A percentile compares a stretch with the other conserved stretches of the same genome.
Evolutionary conservation across 352 stramenopile genomes (phyloP).

Genomic region (Phytophthora ramorum): DNA sequence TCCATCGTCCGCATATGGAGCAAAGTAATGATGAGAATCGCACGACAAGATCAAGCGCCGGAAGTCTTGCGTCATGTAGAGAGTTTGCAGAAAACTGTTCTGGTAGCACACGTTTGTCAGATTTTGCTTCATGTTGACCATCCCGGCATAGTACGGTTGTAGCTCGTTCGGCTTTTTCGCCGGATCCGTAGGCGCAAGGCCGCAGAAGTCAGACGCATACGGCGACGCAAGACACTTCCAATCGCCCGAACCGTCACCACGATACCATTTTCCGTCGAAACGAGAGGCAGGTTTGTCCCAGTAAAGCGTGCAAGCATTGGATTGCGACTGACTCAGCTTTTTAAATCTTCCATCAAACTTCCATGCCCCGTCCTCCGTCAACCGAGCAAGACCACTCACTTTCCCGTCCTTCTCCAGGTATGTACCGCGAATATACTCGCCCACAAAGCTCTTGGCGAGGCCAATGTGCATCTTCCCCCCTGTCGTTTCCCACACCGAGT

Average conservation of each 20-base stretch:
- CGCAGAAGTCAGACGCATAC: constrained; percentile 67
- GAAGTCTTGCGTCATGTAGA: constrained; percentile 90
- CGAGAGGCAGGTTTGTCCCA: constrained; percentile 62
- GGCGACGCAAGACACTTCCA: constrained; percentile 77
- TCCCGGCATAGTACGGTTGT: constrained; percentile 81
- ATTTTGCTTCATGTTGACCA: constrained; percentile 92
- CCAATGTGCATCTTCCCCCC: constrained; percentile 59
- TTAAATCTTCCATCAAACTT: constrained; percentile 79
- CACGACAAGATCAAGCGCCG: constrained; percentile 74
- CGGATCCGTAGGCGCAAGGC: constrained; percentile 49
- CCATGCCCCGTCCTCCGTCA: constrained; percentile 62
- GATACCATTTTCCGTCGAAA: constrained; percentile 89
- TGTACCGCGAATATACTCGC: constrained; percentile 72
- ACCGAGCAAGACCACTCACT: constrained; percentile 58
- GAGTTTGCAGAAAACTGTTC: constrained; percentile 89
- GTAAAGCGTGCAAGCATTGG: constrained; percentile 73
- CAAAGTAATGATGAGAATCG: constrained; percentile 49
- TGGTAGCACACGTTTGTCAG: constrained; percentile 92
- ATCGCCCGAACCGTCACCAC: constrained; percentile 79
- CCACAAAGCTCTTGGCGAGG: constrained; percentile 54
- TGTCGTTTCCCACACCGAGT: constrained; percentile 77
- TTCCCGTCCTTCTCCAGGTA: constrained; percentile 80
- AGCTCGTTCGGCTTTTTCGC: constrained; percentile 44
- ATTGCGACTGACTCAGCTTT: constrained; percentile 68
- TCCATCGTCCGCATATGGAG: constrained; percentile 33